Evolutionary conservation across 306 rosid species (phyloP).

Genomic region (Castanea mollissima): DNA sequence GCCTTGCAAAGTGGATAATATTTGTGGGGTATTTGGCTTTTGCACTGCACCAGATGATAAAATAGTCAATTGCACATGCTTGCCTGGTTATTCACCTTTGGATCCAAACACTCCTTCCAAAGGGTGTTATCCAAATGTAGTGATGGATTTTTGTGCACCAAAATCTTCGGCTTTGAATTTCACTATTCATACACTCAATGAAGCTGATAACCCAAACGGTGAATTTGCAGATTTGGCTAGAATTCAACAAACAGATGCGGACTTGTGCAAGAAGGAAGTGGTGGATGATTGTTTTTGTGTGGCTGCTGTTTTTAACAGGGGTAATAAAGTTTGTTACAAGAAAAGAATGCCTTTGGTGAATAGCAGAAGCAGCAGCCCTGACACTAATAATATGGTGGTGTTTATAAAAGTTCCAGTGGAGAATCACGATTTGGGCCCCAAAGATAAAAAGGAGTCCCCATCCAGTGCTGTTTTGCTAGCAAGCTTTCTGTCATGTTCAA

Average conservation of each 20-base stretch:
- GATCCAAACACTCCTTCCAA: conserved; percentile 35
- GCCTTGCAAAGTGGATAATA: conserved; percentile 33
- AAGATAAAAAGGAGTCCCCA: not conserved
- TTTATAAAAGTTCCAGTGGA: conserved; percentile 24
- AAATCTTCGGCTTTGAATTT: conserved; percentile 15
- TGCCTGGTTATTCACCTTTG: conserved; percentile 28
- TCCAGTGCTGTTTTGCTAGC: conserved; percentile 16
- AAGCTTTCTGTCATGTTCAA: conserved; percentile 16
- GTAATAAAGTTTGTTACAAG: conserved; percentile 14
- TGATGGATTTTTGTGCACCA: conserved; percentile 29
- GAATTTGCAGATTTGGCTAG: not conserved
- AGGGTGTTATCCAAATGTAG: conserved; percentile 34
- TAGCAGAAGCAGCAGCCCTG: conserved; percentile 8
- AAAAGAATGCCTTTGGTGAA: conserved; percentile 34
- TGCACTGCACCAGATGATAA: conserved; percentile 23
- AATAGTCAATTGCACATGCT: conserved; percentile 16
- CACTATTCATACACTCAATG: not conserved
- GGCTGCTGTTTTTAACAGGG: conserved; percentile 19
- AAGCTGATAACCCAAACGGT: conserved; percentile 18
- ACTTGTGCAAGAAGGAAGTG: conserved; percentile 34
- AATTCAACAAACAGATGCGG: not conserved
- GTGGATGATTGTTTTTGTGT: conserved; percentile 28
- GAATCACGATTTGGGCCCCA: not conserved
- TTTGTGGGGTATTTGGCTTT: conserved; percentile 44
- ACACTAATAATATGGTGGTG: not conserved